Evolutionary conservation across 139 green algal genomes (phyloP).

Genomic region (Tetraselmis striata): DNA sequence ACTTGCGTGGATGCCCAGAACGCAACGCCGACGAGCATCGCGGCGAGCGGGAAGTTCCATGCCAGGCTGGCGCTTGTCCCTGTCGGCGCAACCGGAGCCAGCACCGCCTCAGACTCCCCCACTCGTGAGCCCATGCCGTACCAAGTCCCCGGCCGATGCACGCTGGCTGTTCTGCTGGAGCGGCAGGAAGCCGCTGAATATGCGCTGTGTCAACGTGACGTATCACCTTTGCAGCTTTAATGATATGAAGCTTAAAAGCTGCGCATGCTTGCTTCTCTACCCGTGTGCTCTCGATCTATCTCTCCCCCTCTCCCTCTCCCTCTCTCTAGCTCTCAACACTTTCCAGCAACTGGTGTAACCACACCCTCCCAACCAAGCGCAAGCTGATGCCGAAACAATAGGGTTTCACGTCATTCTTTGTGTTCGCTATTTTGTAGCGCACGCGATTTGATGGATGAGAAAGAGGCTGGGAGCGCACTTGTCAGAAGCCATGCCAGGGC

Average conservation of each 20-base stretch:
- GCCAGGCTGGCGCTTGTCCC: slow-evolving; percentile 26
- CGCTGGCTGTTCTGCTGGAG: too few relatives aligned
- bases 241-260: too few relatives aligned
- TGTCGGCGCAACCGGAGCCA: slow-evolving; percentile 2
- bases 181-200: too few relatives aligned
- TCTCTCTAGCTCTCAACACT: too few relatives aligned
- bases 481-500: slow-evolving; percentile 25
- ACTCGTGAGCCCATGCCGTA: background rate
- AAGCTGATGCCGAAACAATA: too few relatives aligned
- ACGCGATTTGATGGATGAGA: background rate
- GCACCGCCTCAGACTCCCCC: background rate
- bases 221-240: background rate
- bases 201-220: background rate
- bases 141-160: too few relatives aligned
- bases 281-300: too few relatives aligned
- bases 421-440: background rate
- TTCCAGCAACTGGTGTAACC: too few relatives aligned
- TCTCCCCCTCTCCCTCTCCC: too few relatives aligned
- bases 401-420: background rate
- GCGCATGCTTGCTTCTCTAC: too few relatives aligned
- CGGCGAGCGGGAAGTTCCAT: slow-evolving; percentile 26
- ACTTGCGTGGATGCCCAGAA: slow-evolving; percentile 8
- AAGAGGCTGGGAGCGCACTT: slow-evolving; percentile 14
- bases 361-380: too few relatives aligned
- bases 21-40: slow-evolving; percentile 1